phyloP scores from a whole-genome alignment of 352 stramenopile genomes.

The Phytophthora niederhauseri region DNA sequence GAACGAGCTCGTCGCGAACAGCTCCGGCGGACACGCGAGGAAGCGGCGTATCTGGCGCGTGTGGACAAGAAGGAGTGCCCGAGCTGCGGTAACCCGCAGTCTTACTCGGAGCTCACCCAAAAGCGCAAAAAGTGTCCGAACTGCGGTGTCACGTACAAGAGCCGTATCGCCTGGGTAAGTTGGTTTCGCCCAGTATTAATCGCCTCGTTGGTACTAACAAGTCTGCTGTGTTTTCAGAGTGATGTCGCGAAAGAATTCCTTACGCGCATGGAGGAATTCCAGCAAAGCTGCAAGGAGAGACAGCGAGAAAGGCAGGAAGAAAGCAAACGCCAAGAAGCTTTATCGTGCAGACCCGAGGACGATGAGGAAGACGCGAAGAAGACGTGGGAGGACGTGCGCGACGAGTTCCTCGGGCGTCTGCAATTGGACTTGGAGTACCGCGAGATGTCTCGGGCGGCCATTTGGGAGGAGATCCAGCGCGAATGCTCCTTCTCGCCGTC shows the following conservation, averaged over 20 bases:
- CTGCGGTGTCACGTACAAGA: conserved; percentile 72
- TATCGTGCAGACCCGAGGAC: conserved; percentile 12
- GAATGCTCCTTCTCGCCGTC: conserved; percentile 63
- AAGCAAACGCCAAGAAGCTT: conserved; percentile 16
- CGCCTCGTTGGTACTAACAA: not conserved
- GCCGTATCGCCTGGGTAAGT: conserved; percentile 68
- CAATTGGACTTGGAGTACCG: conserved; percentile 67
- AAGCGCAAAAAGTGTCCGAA: conserved; percentile 87
- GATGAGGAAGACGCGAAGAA: conserved; percentile 27
- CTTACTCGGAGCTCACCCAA: conserved; percentile 75
- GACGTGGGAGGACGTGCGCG: conserved; percentile 58
- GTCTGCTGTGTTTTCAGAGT: conserved; percentile 29
- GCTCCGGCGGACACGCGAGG: conserved; percentile 64
- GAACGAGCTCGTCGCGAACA: conserved; percentile 64
- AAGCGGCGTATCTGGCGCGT: conserved; percentile 55
- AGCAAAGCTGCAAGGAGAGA: conserved; percentile 24
- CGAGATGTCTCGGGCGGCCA: conserved; percentile 47
- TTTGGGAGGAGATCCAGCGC: conserved; percentile 56
- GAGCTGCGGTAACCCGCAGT: conserved; percentile 72
- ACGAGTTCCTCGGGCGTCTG: conserved; percentile 70
- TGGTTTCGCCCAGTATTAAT: not conserved
- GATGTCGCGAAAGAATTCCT: conserved; percentile 72
- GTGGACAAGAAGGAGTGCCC: conserved; percentile 86
- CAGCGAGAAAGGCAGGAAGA: conserved; percentile 27
- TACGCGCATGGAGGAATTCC: conserved; percentile 52